A percentile compares a stretch with the other conserved stretches of the same genome.
Conservation (phyloP, 1,284 basidiomycete genomes). For the Ustilago bromivora region DNA sequence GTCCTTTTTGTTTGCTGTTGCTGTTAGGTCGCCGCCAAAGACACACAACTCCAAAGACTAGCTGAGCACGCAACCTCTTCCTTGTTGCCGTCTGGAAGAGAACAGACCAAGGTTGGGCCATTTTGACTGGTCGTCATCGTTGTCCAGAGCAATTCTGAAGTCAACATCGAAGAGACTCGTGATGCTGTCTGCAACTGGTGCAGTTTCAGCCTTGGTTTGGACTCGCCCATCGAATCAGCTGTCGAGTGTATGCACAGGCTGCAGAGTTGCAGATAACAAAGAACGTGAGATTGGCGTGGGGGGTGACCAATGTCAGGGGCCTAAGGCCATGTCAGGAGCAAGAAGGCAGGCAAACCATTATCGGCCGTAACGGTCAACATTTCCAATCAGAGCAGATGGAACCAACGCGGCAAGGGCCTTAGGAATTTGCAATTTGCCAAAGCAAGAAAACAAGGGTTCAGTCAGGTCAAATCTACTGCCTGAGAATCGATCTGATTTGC, state of each 20-base stretch:
- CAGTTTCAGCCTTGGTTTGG: background rate
- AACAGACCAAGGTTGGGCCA: too few relatives aligned
- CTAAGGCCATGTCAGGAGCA: background rate
- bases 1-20: background rate
- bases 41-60: too few relatives aligned
- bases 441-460: background rate
- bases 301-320: background rate
- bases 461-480: background rate
- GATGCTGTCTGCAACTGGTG: slow-evolving; percentile 2
- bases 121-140: too few relatives aligned
- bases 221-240: slow-evolving; percentile 11
- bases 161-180: background rate
- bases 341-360: background rate
- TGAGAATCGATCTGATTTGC: slow-evolving; percentile 3
- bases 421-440: background rate
- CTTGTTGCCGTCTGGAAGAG: too few relatives aligned
- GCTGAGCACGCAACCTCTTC: too few relatives aligned
- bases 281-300: slow-evolving; percentile 4
- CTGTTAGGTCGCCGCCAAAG: too few relatives aligned
- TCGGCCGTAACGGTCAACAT: slow-evolving; percentile 4
- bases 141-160: too few relatives aligned
- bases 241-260: background rate
- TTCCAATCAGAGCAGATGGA: background rate
- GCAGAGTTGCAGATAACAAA: background rate
- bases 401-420: background rate